Evolutionary conservation across 2,329 filamentous ascomycete genomes (phyloP).

Genomic region (Dothistroma septosporum): DNA sequence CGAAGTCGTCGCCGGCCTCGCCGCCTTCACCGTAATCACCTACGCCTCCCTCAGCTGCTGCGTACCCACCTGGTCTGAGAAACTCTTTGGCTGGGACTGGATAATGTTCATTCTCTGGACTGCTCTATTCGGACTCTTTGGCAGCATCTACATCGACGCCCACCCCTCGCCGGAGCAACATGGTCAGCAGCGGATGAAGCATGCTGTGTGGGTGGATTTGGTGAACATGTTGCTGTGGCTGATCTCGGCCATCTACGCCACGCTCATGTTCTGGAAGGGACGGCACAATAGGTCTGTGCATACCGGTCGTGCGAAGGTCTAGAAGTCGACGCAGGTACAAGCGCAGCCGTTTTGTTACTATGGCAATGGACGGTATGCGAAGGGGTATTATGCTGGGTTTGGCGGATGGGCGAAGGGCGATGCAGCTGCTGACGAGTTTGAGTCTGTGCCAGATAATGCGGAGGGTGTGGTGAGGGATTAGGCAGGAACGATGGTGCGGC

Average conservation of each 20-base stretch:
- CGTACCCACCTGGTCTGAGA: conserved; percentile 34
- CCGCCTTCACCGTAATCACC: conserved; percentile 56
- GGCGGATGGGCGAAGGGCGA: background rate
- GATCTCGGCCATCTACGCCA: conserved; percentile 54
- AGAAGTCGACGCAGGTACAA: conserved; percentile 16
- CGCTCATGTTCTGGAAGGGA: conserved; percentile 57
- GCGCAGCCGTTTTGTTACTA: background rate
- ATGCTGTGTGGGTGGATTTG: conserved; percentile 79
- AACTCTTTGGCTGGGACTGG: conserved; percentile 63
- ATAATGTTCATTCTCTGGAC: conserved; percentile 76
- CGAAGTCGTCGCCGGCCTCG: conserved; percentile 62
- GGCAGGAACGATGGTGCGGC: background rate
- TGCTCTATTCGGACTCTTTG: conserved; percentile 78
- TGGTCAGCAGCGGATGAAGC: conserved; percentile 72
- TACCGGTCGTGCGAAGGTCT: conserved; percentile 33
- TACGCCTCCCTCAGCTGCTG: conserved; percentile 63
- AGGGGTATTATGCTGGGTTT: background rate
- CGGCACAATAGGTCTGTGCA: conserved; percentile 40
- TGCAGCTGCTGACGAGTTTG: background rate
- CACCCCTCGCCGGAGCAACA: conserved; percentile 50
- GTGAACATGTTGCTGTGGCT: conserved; percentile 73
- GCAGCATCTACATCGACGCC: conserved; percentile 70
- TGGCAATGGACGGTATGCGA: background rate
- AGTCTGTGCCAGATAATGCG: background rate
- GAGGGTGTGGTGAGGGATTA: background rate